Conservation (phyloP, 75 land plant species). For the Larix kaempferi region DNA sequence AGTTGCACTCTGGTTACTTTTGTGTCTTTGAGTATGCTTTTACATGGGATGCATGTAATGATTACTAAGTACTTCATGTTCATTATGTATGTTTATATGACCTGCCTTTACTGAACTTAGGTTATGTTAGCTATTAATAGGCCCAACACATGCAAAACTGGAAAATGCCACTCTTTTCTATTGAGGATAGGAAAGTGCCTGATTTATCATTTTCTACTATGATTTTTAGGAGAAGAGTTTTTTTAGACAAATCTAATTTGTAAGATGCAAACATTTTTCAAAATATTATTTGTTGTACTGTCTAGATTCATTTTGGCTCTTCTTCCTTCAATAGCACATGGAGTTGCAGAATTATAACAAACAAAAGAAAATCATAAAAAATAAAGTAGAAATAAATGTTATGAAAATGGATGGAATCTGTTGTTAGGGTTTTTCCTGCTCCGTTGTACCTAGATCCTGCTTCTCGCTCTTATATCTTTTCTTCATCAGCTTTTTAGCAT, state of each 20-base stretch:
- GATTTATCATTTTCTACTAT: background rate
- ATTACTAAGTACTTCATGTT: no score
- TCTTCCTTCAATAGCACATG: background rate
- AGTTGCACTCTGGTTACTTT: no score
- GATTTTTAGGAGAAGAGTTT: background rate
- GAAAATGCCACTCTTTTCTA: background rate
- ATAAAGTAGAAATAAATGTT: background rate
- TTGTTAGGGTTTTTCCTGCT: no score
- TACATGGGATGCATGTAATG: no score
- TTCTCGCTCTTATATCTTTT: no score
- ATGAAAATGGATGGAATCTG: background rate
- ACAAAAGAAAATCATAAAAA: slow-evolving; percentile 1
- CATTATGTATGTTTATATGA: no score
- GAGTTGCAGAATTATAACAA: background rate
- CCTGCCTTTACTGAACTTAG: no score
- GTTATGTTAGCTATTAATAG: no score
- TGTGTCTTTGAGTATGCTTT: no score
- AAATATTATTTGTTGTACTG: background rate
- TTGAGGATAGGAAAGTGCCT: background rate
- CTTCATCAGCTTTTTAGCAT: no score
- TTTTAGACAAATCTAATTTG: background rate
- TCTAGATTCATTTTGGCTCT: background rate
- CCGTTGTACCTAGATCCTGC: no score
- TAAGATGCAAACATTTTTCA: background rate
- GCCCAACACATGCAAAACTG: background rate